Base-by-base conservation (phyloP, 2,329 filamentous ascomycete genomes). In the Lasiodiplodia gonubiensis region DNA sequence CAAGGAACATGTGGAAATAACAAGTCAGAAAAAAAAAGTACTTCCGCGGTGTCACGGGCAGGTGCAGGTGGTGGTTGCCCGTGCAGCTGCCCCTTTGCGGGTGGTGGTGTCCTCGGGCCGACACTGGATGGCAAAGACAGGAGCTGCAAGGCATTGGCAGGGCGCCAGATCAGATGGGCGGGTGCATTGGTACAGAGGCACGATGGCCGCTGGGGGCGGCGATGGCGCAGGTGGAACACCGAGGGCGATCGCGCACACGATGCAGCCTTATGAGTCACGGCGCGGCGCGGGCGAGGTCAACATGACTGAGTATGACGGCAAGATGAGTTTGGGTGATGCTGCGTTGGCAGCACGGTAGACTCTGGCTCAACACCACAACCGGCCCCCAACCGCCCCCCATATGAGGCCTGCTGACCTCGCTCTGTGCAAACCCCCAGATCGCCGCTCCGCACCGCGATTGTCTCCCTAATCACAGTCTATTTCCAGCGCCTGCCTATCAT, bases 261-360 rank as follows among this genome's bases (percentile, higher is more conserved):
- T 51, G 59, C 59, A 63, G 59, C 59, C 59, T 63, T 63, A 63
- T 63, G 59, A 63, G 42, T 63, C 59, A 63, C 59, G 46, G 42
- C 21, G 27, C n/a, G 42, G n/a, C 8, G 46, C n/a, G 30, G 4
- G 18, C 30, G 35, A 21, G 33, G 35, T 57, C n/a, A 39, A 57
- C 53, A 57, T 25, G 27, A 37, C 46, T 54, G 52, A 37, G 48
- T 37, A 55, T 55, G 37, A 64, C 48, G 48, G 33, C 18, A 35
- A 53, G 37, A 53, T 53, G 48, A 39, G 48, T 64, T 48, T 21
- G 25, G 33, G 27, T 46, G 42, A n/a, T 63, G 61, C 48, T 64
- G 61, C 49, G 35, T 37, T 53, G 49, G 48, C 48, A 53, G 48
- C 51, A n/a, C 61, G 21, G 23, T 14, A 27, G 49, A 30, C 27